Evolutionary conservation across 2,329 filamentous ascomycete species (phyloP).

Genomic region (Elsinoe ampelina): DNA sequence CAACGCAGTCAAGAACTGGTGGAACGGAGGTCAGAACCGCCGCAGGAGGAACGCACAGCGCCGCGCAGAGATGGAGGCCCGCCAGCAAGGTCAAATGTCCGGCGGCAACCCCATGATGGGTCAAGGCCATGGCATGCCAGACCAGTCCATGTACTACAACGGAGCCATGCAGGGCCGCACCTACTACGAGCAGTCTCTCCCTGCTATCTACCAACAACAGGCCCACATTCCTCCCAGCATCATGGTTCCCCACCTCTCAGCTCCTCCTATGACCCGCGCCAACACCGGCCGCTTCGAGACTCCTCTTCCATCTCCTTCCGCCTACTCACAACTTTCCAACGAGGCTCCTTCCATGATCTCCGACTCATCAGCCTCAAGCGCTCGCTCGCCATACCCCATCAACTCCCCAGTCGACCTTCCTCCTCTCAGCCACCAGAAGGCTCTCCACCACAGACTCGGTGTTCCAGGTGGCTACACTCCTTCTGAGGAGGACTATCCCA

Average conservation of each 20-base stretch:
- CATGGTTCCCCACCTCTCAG: constrained; percentile 24
- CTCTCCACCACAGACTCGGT: constrained; percentile 23
- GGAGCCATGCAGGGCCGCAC: constrained; percentile 15
- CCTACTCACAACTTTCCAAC: constrained; percentile 53
- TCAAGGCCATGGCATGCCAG: constrained; percentile 20
- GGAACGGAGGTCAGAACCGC: constrained; percentile 87
- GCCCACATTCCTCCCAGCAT: constrained; percentile 25
- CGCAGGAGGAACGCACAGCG: constrained; percentile 39
- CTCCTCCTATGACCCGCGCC: constrained; percentile 20
- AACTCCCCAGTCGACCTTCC: constrained; percentile 39
- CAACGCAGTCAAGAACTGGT: constrained; percentile 97
- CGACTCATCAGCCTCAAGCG: constrained; percentile 45
- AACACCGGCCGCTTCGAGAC: constrained; percentile 36
- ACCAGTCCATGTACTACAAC: constrained; percentile 18
- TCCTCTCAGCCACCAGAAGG: constrained; percentile 24
- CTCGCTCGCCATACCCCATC: constrained; percentile 36
- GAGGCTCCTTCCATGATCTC: constrained; percentile 64
- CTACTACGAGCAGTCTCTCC: constrained; percentile 18
- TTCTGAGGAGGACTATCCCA: constrained; percentile 24
- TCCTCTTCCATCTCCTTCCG: constrained; percentile 54
- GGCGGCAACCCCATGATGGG: constrained; percentile 20
- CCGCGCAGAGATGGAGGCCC: constrained; percentile 26
- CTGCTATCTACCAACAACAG: constrained; percentile 18
- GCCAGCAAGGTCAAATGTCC: constrained; percentile 18
- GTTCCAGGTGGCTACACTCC: constrained; percentile 24